These are phyloP conservation scores for Aegilops sharonensis DNA, from an alignment of 176 grass and related monocot genomes.

Conservation along the genomic window DNA sequence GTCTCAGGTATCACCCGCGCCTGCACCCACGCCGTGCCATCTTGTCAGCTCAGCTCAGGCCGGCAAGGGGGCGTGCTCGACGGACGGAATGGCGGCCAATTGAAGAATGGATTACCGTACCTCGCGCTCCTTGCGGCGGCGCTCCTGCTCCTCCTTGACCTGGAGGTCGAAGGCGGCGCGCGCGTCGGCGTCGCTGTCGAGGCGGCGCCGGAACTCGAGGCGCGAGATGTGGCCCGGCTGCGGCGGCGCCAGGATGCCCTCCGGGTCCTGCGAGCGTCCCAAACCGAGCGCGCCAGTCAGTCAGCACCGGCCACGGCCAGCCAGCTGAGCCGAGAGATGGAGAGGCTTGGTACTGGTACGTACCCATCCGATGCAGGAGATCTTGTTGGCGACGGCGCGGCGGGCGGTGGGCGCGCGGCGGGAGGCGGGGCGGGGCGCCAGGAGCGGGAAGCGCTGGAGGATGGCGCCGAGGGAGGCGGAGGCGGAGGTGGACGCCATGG, in stretches of 20 bases:
- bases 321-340: background rate
- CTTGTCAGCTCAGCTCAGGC: too few species aligned
- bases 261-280: conserved; percentile 50
- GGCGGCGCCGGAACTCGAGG: conserved; percentile 69
- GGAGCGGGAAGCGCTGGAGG: conserved; percentile 21
- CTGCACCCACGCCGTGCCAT: background rate
- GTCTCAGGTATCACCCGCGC: conserved; percentile 72
- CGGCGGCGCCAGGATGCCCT: conserved; percentile 68
- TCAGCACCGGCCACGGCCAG: too few species aligned
- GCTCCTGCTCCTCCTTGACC: conserved; percentile 75
- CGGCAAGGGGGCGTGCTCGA: background rate
- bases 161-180: conserved; percentile 64
- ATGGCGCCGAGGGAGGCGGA: conserved; percentile 29
- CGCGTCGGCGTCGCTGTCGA: conserved; percentile 66
- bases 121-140: conserved; percentile 61
- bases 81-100: background rate
- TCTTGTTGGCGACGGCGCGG: conserved; percentile 43
- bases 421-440: background rate
- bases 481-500: conserved; percentile 19
- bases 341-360: background rate
- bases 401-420: conserved; percentile 5
- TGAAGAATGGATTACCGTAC: background rate
- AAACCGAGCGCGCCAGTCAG: background rate
- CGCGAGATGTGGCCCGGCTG: conserved; percentile 67
- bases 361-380: conserved; percentile 71